Evolutionary conservation across 768 basidiomycete species (phyloP).

Genomic region (Tulasnella sp.): DNA sequence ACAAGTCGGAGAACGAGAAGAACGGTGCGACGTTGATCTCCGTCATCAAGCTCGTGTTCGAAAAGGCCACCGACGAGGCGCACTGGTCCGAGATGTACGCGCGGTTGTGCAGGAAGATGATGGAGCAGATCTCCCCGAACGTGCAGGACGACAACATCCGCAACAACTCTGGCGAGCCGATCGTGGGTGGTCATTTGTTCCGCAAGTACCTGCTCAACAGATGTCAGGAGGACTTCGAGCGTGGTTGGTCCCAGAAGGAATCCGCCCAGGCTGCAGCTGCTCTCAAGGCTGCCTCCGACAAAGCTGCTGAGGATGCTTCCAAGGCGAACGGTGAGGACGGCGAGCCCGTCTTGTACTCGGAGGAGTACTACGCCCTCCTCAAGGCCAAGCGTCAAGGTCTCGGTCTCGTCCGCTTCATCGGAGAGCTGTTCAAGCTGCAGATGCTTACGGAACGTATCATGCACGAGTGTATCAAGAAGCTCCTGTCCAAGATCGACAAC

Average conservation of each 20-base stretch:
- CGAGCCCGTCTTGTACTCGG: constrained; percentile 79
- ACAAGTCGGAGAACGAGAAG: constrained; percentile 86
- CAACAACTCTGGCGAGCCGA: constrained; percentile 75
- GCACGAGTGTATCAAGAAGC: constrained; percentile 96
- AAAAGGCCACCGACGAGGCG: constrained; percentile 95
- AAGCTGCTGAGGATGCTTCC: constrained; percentile 60
- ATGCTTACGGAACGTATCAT: constrained; percentile 98
- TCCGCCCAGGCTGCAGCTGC: constrained; percentile 81
- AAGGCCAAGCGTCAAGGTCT: constrained; percentile 97
- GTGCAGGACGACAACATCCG: constrained; percentile 87
- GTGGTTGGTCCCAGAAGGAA: constrained; percentile 89
- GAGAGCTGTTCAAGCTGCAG: constrained; percentile 97
- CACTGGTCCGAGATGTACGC: constrained; percentile 98
- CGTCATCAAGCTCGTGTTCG: constrained; percentile 93
- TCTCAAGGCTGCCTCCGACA: constrained; percentile 78
- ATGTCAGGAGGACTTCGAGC: constrained; percentile 97
- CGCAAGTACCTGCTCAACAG: constrained; percentile 93
- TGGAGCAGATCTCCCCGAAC: constrained; percentile 83
- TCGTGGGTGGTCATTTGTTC: constrained; percentile 91
- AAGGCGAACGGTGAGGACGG: constrained; percentile 45
- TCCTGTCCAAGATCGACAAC: constrained; percentile 86
- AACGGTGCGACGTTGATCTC: constrained; percentile 93
- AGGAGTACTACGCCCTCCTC: constrained; percentile 93
- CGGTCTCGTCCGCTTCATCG: constrained; percentile 96
- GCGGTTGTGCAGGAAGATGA: constrained; percentile 88